These are phyloP conservation scores for Luffa acutangula DNA, from an alignment of 306 rosid species.

Conservation along the genomic window DNA sequence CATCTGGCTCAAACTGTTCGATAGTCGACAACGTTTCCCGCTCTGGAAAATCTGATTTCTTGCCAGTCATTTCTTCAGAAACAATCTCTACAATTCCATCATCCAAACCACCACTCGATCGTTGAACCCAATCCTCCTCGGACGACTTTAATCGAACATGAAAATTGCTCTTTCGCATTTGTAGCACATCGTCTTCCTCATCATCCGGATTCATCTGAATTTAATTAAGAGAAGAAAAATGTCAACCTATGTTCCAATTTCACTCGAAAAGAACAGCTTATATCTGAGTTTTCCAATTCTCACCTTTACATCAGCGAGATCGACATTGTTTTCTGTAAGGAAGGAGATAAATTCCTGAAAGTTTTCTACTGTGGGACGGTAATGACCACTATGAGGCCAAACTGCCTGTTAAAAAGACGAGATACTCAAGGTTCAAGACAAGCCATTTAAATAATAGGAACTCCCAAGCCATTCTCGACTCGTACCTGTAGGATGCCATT, in stretches of 20 bases:
- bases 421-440: not conserved
- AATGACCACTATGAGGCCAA: constrained; percentile 34
- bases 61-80: constrained; percentile 14
- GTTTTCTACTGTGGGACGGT: constrained; percentile 25
- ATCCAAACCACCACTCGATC: constrained; percentile 26
- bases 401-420: constrained; percentile 12
- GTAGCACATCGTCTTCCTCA: constrained; percentile 25
- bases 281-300: not conserved
- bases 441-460: not conserved
- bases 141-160: constrained; percentile 59
- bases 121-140: constrained; percentile 51
- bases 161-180: constrained; percentile 33
- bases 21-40: constrained; percentile 12
- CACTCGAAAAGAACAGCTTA: not conserved
- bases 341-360: constrained; percentile 23
- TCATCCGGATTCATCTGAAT: constrained; percentile 67
- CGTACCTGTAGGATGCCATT: constrained; percentile 26
- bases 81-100: constrained; percentile 12
- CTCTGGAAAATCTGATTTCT: constrained; percentile 21
- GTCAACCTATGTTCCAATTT: not conserved
- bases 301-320: constrained; percentile 25
- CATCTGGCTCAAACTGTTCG: constrained; percentile 20
- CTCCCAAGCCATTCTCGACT: not conserved
- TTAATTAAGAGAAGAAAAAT: constrained; percentile 6
- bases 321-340: constrained; percentile 20